Percentiles rank a stretch among this genome's conserved stretches.
These are phyloP conservation scores for Fusarium haematococcum DNA, from an alignment of 2,329 filamentous ascomycete species.

Conservation along the genomic window DNA sequence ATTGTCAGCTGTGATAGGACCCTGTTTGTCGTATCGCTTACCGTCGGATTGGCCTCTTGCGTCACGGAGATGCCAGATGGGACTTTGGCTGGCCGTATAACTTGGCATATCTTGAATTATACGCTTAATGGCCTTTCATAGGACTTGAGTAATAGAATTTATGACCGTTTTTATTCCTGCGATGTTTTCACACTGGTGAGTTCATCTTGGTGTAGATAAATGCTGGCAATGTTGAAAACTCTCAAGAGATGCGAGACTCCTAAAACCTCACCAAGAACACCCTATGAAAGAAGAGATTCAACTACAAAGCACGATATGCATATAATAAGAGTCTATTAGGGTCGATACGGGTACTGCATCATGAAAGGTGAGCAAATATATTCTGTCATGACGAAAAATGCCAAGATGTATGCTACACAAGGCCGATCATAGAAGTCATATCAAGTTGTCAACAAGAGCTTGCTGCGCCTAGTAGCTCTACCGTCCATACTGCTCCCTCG, in stretches of 20 bases:
- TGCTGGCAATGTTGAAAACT: not conserved
- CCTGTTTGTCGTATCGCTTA: not conserved
- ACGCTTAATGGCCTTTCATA: not conserved
- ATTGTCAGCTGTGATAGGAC: not conserved
- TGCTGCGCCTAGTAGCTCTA: not conserved
- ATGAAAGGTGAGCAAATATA: not conserved
- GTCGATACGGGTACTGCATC: not conserved
- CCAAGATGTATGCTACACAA: not conserved
- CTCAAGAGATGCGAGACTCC: not conserved
- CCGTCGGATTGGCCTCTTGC: not conserved
- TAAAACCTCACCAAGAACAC: not conserved
- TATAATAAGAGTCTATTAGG: not conserved
- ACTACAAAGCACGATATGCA: not conserved
- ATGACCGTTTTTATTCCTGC: not conserved
- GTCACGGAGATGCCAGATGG: not conserved
- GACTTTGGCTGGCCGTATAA: not conserved
- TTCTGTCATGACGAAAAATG: not conserved
- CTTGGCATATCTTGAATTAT: not conserved
- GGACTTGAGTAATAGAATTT: not conserved
- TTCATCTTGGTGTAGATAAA: not conserved
- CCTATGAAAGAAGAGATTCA: not conserved
- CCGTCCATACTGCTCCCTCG: slow-evolving; percentile 30
- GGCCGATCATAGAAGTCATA: not conserved
- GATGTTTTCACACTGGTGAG: fast-evolving
- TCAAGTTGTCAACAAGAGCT: not conserved